These are phyloP conservation scores for Colletotrichum euphorbiae DNA, from an alignment of 2,329 filamentous ascomycete species.

Conservation along the genomic window DNA sequence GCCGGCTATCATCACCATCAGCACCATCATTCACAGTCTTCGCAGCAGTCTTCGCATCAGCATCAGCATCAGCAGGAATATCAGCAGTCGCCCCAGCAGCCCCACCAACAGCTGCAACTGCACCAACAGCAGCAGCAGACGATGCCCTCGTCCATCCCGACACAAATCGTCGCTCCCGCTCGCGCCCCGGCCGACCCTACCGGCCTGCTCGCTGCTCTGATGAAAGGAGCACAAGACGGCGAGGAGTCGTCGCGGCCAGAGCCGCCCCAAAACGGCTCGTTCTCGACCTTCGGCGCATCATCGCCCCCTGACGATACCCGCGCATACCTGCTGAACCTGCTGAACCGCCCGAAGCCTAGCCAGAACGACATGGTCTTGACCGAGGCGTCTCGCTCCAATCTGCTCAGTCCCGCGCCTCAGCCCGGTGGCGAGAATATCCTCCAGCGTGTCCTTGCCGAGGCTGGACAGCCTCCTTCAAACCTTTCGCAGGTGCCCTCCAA, in stretches of 20 bases:
- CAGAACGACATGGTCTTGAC: slow-evolving; percentile 63
- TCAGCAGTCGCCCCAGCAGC: slow-evolving; percentile 39
- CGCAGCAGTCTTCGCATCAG: slow-evolving; percentile 37
- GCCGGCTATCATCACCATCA: slow-evolving; percentile 47
- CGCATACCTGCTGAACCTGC: slow-evolving; percentile 85
- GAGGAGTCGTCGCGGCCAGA: slow-evolving; percentile 54
- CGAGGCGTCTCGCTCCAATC: slow-evolving; percentile 55
- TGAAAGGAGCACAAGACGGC: slow-evolving; percentile 66
- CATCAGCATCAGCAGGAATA: slow-evolving; percentile 33
- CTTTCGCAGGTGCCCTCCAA: slow-evolving; percentile 40
- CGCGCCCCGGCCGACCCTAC: slow-evolving; percentile 67
- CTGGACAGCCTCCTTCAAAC: slow-evolving; percentile 30
- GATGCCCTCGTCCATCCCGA: slow-evolving; percentile 48
- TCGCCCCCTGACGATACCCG: slow-evolving; percentile 77
- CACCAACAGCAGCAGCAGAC: slow-evolving; percentile 43
- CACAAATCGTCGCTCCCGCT: slow-evolving; percentile 67
- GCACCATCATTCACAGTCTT: slow-evolving; percentile 42
- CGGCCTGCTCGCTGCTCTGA: slow-evolving; percentile 69
- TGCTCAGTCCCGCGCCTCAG: slow-evolving; percentile 23
- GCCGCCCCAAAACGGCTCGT: slow-evolving; percentile 45
- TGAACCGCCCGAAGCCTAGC: slow-evolving; percentile 81
- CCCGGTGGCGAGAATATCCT: slow-evolving; percentile 40
- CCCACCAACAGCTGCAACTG: slow-evolving; percentile 42
- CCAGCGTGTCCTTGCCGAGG: slow-evolving; percentile 34
- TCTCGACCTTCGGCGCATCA: slow-evolving; percentile 57